Evolutionary conservation across 2,329 filamentous ascomycete genomes (phyloP), one percentile per base, ranked within the genome.

Genomic region (Ophiostoma tasmaniense): DNA sequence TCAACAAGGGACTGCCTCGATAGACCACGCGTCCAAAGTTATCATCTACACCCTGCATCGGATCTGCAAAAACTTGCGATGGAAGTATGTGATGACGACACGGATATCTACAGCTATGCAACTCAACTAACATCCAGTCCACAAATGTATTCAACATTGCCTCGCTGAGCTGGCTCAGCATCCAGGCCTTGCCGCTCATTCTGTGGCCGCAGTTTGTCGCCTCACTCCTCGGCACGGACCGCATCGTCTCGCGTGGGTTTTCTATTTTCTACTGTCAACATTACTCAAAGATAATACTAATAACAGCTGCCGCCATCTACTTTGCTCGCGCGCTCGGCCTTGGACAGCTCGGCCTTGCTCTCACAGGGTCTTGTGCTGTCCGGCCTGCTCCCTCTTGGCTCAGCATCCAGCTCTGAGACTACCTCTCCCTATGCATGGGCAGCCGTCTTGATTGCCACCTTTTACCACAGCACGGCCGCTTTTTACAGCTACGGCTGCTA

Each of bases 301-400:
- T n/a, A 3, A 30, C 5, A 86, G 87, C 79, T 30, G 20, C 92
- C 39, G 90, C 93, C 77, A 79, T 85, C 69, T 94, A 94, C 82
- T 88, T 93, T 76, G 87, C 87, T 67, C 89, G 90, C 59, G 86
- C 84, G 35, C 83, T 92, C 1, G 91, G 89, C 72, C 80, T 93
- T 69, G 80, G 87, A 37, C 83, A 92, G 62, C 80, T 93, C 28
- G 80, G 87, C 11, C 79, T 94, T 35, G 87, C 87, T 39, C 75
- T 88, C 7, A n/a, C 78, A 90, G 14, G 83, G 84, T n/a, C 78
- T 93, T 50, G 81, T 91, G 45, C 82, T 93, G 37, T 90, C 90
- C 0, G 91, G 90, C 64, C 84, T 85, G 2, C 81, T 94, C 5
- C 90, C 91, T 0, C 78, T 93, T 14, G 45, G 45, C 1, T 22